phyloP scores from a whole-genome alignment of 2,329 filamentous ascomycete species.

The Hymenoscyphus fructigenus region DNA sequence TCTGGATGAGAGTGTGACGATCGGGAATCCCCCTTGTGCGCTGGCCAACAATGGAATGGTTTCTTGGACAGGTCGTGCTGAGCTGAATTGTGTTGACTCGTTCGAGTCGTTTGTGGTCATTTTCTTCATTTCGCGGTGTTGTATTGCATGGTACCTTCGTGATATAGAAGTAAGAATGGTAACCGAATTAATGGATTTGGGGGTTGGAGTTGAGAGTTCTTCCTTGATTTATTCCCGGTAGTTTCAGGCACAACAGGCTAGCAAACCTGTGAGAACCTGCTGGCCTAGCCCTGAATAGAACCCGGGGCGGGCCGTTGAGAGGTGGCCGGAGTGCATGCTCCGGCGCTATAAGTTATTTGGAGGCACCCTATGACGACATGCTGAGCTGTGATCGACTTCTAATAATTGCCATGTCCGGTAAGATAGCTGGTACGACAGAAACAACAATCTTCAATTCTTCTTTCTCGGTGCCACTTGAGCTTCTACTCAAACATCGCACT shows the following conservation, averaged over 20 bases:
- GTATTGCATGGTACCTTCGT: background rate
- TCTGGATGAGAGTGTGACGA: too few species aligned
- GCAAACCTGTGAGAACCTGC: too few species aligned
- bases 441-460: background rate
- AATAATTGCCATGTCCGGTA: background rate
- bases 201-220: background rate
- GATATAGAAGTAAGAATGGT: background rate
- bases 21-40: background rate
- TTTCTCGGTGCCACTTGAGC: background rate
- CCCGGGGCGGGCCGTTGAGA: background rate
- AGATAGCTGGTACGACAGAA: background rate
- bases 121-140: background rate
- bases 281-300: background rate
- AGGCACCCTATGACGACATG: background rate
- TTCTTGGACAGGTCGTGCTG: background rate
- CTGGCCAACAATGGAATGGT: background rate
- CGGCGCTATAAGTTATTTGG: background rate
- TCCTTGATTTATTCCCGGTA: constrained; percentile 1
- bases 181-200: background rate
- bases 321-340: background rate
- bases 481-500: background rate
- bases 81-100: background rate
- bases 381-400: background rate
- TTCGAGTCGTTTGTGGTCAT: background rate
- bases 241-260: background rate